These are phyloP conservation scores for Ensete ventricosum DNA, from an alignment of 176 grass and related monocot species.

Conservation along the genomic window DNA sequence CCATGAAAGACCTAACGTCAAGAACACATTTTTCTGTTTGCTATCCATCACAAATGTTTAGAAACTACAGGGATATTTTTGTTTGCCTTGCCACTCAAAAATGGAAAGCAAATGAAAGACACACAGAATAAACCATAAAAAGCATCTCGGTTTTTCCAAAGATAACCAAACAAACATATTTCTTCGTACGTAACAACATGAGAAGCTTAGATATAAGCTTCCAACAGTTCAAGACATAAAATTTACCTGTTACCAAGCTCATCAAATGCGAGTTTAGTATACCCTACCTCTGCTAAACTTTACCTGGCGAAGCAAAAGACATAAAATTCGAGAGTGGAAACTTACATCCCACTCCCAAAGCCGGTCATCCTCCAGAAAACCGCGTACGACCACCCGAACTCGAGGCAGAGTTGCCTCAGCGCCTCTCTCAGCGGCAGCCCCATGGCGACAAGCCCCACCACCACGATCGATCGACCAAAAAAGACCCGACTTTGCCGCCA, in stretches of 20 bases:
- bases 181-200: too few relatives aligned
- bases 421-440: conserved; percentile 40
- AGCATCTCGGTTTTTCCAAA: not conserved
- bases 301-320: not conserved
- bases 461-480: not conserved
- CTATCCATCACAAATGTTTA: not conserved
- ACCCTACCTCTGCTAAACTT: not conserved
- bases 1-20: not conserved
- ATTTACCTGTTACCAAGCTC: not conserved
- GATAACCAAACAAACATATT: not conserved
- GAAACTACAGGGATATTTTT: not conserved
- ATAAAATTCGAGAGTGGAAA: not conserved
- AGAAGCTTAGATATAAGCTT: too few relatives aligned
- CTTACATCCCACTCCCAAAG: conserved; percentile 30
- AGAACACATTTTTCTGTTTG: not conserved
- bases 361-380: conserved; percentile 39
- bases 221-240: not conserved
- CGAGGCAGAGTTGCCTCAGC: conserved; percentile 34
- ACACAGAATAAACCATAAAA: not conserved
- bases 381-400: conserved; percentile 35
- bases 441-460: not conserved
- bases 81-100: not conserved
- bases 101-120: not conserved
- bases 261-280: not conserved
- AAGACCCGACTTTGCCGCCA: not conserved